Evolutionary conservation across 2,329 filamentous ascomycete genomes (phyloP).

Genomic region (Fusarium nygamai): DNA sequence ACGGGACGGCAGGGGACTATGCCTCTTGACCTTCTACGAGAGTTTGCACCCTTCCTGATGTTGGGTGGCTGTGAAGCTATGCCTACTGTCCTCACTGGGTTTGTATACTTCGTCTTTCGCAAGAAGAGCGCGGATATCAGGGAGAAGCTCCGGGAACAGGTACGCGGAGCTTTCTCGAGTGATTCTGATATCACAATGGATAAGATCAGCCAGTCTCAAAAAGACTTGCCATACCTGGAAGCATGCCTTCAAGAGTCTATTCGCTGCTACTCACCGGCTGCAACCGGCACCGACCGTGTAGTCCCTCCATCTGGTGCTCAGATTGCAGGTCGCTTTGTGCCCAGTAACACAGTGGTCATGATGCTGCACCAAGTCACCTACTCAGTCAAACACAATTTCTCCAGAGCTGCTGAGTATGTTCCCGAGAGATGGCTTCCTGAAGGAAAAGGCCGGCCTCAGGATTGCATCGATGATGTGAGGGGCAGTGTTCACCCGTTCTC

Average conservation of each 20-base stretch:
- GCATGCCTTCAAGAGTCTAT: background rate
- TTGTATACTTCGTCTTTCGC: background rate
- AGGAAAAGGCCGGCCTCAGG: background rate
- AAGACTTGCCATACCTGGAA: background rate
- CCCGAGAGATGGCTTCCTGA: background rate
- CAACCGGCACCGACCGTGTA: background rate
- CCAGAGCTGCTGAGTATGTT: background rate
- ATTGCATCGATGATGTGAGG: background rate
- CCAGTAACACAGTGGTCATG: background rate
- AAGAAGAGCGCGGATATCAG: background rate
- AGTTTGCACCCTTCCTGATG: background rate
- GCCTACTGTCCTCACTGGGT: background rate
- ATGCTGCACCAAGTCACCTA: background rate
- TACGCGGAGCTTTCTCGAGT: background rate
- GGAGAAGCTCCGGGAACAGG: background rate
- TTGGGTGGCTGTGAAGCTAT: background rate
- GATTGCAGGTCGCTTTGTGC: background rate
- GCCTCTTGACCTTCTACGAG: background rate
- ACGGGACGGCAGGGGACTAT: background rate
- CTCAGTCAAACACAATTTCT: background rate
- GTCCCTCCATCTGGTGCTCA: background rate
- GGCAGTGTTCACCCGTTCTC: background rate
- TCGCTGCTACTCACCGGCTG: background rate
- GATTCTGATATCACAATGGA: background rate
- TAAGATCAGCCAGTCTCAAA: background rate